phyloP scores from a whole-genome alignment of 371 early-diverging fungal genomes.

The Fennellomyces sp. region DNA sequence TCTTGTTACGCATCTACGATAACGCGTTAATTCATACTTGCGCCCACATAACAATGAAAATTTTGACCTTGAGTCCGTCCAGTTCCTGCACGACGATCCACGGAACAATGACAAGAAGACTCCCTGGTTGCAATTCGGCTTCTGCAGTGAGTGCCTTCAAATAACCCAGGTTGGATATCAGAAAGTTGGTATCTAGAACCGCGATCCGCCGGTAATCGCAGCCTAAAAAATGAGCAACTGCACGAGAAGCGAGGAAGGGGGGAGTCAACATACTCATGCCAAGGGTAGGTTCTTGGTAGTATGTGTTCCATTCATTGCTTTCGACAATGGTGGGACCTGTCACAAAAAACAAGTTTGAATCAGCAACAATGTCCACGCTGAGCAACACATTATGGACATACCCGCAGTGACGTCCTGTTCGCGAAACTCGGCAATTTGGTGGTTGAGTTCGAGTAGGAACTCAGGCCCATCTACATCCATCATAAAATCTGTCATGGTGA shows the following conservation, averaged over 20 bases:
- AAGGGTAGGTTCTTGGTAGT: no score
- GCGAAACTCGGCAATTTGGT: constrained; percentile 32
- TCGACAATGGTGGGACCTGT: no score
- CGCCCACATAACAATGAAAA: constrained; percentile 10
- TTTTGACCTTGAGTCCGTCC: constrained; percentile 49
- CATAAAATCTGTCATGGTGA: constrained; percentile 5
- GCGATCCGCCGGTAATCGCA: constrained; percentile 15
- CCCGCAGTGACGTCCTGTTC: no score
- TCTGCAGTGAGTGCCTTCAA: constrained; percentile 20
- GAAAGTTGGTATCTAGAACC: constrained; percentile 44
- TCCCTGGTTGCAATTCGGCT: constrained; percentile 25
- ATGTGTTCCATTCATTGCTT: no score
- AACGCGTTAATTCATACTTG: no score
- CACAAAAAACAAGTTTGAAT: no score
- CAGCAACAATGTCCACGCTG: neutral
- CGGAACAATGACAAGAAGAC: constrained; percentile 31
- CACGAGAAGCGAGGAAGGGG: neutral
- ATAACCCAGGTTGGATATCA: constrained; percentile 39
- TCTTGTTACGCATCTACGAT: neutral
- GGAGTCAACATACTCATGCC: neutral
- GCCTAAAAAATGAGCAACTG: neutral
- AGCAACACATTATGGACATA: neutral
- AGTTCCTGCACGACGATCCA: constrained; percentile 46
- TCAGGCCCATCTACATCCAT: constrained; percentile 51
- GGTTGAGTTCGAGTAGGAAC: constrained; percentile 33